Evolutionary conservation across 352 stramenopile species (phyloP).

Genomic region (Phytophthora sp.): DNA sequence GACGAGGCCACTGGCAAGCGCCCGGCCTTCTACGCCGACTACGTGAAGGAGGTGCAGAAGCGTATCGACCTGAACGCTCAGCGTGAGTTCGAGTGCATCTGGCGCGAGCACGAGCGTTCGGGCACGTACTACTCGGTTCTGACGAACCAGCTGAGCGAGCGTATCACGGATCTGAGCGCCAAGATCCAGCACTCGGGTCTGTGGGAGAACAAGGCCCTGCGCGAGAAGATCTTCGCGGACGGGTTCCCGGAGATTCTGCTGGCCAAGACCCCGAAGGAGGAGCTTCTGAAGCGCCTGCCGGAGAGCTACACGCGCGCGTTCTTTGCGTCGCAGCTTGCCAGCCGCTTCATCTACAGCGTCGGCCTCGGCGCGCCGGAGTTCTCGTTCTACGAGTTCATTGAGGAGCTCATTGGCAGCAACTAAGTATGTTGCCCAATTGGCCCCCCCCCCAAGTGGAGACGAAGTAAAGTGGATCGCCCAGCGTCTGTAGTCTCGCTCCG

Average conservation of each 20-base stretch:
- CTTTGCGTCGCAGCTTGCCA: constrained; percentile 84
- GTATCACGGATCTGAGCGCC: constrained; percentile 81
- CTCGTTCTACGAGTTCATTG: constrained; percentile 88
- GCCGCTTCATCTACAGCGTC: constrained; percentile 82
- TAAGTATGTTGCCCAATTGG: no score
- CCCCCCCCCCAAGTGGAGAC: no score
- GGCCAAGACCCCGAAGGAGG: constrained; percentile 57
- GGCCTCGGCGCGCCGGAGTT: constrained; percentile 78
- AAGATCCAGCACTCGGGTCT: constrained; percentile 83
- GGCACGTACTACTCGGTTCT: constrained; percentile 76
- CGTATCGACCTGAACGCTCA: constrained; percentile 83
- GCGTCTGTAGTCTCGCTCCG: no score
- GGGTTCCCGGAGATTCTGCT: constrained; percentile 80
- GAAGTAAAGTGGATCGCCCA: background rate
- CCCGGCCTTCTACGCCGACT: constrained; percentile 76
- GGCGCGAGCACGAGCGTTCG: constrained; percentile 74
- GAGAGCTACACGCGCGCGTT: constrained; percentile 83
- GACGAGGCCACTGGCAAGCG: constrained; percentile 58
- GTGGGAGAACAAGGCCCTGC: constrained; percentile 70
- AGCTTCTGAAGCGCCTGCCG: constrained; percentile 72
- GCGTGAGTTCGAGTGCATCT: constrained; percentile 88
- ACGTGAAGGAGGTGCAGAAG: constrained; percentile 82
- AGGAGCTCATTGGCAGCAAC: constrained; percentile 54
- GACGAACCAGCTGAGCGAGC: constrained; percentile 79
- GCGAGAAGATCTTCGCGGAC: constrained; percentile 75